Evolutionary conservation across 148 eudicot genomes (phyloP).

Genomic region (Silene uniflora): DNA sequence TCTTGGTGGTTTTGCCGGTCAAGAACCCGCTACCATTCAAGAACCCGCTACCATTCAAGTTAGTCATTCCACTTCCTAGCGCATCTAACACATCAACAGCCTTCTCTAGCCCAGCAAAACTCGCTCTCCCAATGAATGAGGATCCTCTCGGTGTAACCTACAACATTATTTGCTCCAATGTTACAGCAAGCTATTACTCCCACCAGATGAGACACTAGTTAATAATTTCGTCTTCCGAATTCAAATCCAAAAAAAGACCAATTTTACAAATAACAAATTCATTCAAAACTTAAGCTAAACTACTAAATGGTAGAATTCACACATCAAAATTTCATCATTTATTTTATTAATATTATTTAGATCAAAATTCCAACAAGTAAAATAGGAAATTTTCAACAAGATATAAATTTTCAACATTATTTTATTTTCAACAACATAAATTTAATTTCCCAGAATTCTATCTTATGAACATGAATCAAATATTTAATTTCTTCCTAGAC

Average conservation of each 20-base stretch:
- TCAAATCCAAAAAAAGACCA: too few relatives aligned
- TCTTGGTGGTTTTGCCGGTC: conserved; percentile 57
- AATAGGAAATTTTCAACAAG: background rate
- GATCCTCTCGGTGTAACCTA: conserved; percentile 57
- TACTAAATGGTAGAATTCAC: background rate
- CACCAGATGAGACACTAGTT: background rate
- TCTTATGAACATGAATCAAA: background rate
- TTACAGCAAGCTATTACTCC: background rate
- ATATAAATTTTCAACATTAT: too few relatives aligned
- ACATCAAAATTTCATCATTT: background rate
- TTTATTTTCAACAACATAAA: background rate
- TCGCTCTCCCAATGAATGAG: conserved; percentile 80
- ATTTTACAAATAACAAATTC: background rate
- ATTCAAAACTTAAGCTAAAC: background rate
- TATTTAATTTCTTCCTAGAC: background rate
- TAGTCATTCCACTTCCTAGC: conserved; percentile 84
- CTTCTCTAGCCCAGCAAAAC: conserved; percentile 69
- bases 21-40: conserved; percentile 75
- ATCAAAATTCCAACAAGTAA: background rate
- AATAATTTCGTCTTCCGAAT: background rate
- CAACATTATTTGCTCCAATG: background rate
- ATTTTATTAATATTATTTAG: background rate
- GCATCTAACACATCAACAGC: conserved; percentile 91
- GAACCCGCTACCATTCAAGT: conserved; percentile 75
- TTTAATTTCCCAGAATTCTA: background rate